Conservation (phyloP, 306 rosid genomes). For the Trifolium subterraneum region DNA sequence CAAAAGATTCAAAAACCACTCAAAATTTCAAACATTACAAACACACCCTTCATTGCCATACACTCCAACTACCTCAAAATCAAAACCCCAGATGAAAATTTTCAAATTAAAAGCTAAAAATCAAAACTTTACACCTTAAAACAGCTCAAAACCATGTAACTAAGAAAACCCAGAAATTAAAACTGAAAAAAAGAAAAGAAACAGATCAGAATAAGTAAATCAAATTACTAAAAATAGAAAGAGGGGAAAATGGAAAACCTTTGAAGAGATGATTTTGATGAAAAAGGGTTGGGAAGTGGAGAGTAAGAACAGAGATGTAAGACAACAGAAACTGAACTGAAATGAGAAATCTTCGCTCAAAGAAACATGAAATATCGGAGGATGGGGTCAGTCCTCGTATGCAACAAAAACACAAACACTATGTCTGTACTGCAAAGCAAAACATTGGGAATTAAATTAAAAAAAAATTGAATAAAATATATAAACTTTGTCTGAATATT, state of each 20-base stretch:
- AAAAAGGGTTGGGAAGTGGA: constrained; percentile 34
- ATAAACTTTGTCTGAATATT: too few relatives aligned
- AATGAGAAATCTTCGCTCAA: constrained; percentile 63
- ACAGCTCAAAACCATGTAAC: constrained; percentile 31
- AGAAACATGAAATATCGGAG: constrained; percentile 53
- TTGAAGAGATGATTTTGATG: constrained; percentile 46
- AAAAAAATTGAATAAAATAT: too few relatives aligned
- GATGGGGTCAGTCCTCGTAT: constrained; percentile 46
- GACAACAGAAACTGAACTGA: constrained; percentile 47
- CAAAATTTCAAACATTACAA: constrained; percentile 37
- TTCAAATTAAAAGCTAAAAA: constrained; percentile 39
- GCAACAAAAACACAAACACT: constrained; percentile 49
- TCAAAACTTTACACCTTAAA: constrained; percentile 39
- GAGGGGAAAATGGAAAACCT: not conserved
- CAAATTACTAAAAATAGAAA: constrained; percentile 24
- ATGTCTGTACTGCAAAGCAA: constrained; percentile 42
- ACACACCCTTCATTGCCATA: constrained; percentile 43
- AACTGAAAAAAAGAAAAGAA: constrained; percentile 31
- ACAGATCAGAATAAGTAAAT: constrained; percentile 57
- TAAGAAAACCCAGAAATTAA: constrained; percentile 23
- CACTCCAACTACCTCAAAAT: constrained; percentile 29
- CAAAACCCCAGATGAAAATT: constrained; percentile 41
- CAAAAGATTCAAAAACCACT: constrained; percentile 35
- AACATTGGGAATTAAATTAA: not conserved
- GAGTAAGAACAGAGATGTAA: constrained; percentile 21